Conservation (phyloP, 257 asterid species). For the Jasminum sambac region DNA sequence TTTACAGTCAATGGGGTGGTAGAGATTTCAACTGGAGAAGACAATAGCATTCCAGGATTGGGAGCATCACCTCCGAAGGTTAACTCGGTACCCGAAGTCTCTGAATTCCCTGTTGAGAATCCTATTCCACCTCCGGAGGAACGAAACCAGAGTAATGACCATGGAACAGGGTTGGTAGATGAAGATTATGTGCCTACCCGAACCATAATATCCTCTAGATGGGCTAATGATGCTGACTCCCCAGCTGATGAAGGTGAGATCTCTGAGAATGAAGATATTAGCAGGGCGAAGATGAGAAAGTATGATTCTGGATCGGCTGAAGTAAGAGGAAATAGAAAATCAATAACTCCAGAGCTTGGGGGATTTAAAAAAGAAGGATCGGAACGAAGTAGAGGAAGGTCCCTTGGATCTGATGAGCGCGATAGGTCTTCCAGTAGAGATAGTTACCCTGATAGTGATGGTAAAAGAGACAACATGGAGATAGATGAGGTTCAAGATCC, state of each 20-base stretch:
- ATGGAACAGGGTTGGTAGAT: slow-evolving; percentile 29
- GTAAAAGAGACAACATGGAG: slow-evolving; percentile 46
- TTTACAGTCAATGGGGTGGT: slow-evolving; percentile 24
- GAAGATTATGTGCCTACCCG: slow-evolving; percentile 49
- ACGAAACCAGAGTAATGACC: slow-evolving; percentile 26
- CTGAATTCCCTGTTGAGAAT: slow-evolving; percentile 34
- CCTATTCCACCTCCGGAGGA: slow-evolving; percentile 34
- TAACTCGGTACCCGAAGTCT: slow-evolving; percentile 25
- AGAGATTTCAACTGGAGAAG: slow-evolving; percentile 29
- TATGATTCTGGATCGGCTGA: slow-evolving; percentile 47
- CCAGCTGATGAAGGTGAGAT: slow-evolving; percentile 84
- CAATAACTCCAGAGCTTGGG: slow-evolving; percentile 55
- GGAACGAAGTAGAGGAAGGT: slow-evolving; percentile 55
- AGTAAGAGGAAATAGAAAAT: slow-evolving; percentile 42
- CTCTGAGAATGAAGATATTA: slow-evolving; percentile 50
- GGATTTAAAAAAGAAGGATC: slow-evolving; percentile 59
- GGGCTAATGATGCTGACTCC: slow-evolving; percentile 76
- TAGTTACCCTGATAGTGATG: slow-evolving; percentile 43
- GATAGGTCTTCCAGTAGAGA: slow-evolving; percentile 71
- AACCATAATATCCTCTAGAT: slow-evolving; percentile 70
- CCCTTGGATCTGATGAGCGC: slow-evolving; percentile 58
- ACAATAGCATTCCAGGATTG: slow-evolving; percentile 24
- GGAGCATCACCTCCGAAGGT: slow-evolving; percentile 34
- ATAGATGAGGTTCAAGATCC: slow-evolving; percentile 36
- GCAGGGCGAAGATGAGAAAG: slow-evolving; percentile 32